A percentile compares a stretch with the other conserved stretches of the same genome.
Conservation (phyloP, 75 land plant species). For the Sequoia sempervirens region DNA sequence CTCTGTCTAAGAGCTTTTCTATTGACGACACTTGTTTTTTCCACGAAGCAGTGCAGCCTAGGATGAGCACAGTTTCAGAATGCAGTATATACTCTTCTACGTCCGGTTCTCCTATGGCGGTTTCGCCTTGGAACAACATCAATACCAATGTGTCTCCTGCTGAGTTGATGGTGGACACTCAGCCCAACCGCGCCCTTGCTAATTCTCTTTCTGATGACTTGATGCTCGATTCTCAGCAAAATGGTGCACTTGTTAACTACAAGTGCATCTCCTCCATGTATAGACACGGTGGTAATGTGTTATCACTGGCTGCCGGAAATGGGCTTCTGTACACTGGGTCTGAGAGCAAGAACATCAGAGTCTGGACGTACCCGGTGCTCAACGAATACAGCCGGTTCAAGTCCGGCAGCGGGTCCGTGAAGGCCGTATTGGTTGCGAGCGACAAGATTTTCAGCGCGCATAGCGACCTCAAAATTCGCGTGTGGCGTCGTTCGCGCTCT, state of each 20-base stretch:
- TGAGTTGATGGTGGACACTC: slow-evolving; percentile 5
- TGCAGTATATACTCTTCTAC: slow-evolving; percentile 4
- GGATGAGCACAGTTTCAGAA: too few relatives aligned
- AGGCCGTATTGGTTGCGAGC: slow-evolving; percentile 52
- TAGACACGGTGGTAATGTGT: slow-evolving; percentile 54
- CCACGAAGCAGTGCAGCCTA: too few relatives aligned
- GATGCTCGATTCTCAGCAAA: slow-evolving; percentile 15
- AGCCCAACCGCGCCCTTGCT: not conserved
- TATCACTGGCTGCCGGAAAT: slow-evolving; percentile 63
- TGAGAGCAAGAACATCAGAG: slow-evolving; percentile 60
- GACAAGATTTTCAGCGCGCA: slow-evolving; percentile 67
- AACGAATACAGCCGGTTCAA: slow-evolving; percentile 47
- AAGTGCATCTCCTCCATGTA: slow-evolving; percentile 31
- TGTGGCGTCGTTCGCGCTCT: slow-evolving; percentile 44
- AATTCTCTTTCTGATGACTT: not conserved
- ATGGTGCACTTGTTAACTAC: slow-evolving; percentile 4
- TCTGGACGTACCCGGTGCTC: slow-evolving; percentile 33
- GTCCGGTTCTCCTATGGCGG: not conserved
- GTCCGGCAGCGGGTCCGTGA: slow-evolving; percentile 53
- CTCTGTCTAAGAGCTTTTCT: too few relatives aligned
- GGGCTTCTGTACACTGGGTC: slow-evolving; percentile 61
- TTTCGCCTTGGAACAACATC: slow-evolving; percentile 14
- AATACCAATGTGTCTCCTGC: not conserved
- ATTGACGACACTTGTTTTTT: too few relatives aligned
- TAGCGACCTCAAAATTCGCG: slow-evolving; percentile 69